These are phyloP conservation scores for Actinidia arguta DNA, from an alignment of 179 eudicot genomes.

Conservation along the genomic window DNA sequence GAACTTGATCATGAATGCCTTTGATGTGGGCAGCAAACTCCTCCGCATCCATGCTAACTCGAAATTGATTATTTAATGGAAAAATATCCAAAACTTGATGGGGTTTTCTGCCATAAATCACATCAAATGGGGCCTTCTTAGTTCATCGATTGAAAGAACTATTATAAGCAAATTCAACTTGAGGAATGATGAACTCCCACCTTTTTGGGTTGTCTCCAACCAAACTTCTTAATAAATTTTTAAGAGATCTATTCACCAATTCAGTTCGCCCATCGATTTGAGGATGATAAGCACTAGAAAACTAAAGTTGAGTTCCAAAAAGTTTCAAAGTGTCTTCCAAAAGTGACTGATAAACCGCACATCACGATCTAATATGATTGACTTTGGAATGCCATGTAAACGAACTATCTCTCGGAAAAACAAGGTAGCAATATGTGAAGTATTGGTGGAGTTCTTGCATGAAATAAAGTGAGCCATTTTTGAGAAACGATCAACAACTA, in stretches of 20 bases:
- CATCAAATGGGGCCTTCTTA: neutral
- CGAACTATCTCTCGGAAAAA: neutral
- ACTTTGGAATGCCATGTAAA: neutral
- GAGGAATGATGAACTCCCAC: neutral
- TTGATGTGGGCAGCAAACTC: neutral
- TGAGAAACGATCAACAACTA: neutral
- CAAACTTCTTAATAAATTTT: neutral
- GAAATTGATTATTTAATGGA: neutral
- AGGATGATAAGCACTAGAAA: neutral
- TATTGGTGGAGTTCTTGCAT: neutral
- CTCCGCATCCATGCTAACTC: neutral
- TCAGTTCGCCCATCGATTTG: neutral
- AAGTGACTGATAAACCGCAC: neutral
- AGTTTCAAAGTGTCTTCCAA: neutral
- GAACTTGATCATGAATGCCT: slow-evolving; percentile 5
- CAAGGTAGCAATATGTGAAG: neutral
- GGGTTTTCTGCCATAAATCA: slow-evolving; percentile 3
- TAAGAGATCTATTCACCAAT: neutral
- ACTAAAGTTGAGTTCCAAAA: neutral
- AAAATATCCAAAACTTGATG: neutral
- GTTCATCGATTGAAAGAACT: neutral
- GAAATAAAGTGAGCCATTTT: neutral
- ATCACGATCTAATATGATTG: neutral
- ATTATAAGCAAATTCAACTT: neutral
- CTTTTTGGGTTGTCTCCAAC: neutral